phyloP scores from a whole-genome alignment of 2,329 filamentous ascomycete genomes.

The Penicillium sp. region DNA sequence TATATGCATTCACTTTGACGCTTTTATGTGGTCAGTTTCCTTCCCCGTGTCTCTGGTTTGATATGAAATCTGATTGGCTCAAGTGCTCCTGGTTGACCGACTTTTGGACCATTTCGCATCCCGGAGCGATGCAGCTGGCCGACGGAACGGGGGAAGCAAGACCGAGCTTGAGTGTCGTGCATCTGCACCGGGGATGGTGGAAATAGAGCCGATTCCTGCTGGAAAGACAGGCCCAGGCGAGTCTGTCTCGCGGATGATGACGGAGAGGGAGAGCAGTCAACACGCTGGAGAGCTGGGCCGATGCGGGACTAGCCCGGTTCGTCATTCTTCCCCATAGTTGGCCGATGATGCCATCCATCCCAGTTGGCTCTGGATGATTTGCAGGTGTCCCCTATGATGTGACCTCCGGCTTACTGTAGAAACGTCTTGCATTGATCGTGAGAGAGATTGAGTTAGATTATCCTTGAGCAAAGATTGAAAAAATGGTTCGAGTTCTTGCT shows the following conservation, averaged over 20 bases:
- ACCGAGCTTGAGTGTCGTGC: constrained; percentile 23
- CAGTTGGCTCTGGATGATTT: neutral
- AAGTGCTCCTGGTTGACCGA: constrained; percentile 44
- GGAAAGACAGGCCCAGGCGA: constrained; percentile 1
- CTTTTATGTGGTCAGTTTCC: constrained; percentile 39
- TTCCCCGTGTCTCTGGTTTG: neutral
- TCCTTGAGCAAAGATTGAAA: neutral
- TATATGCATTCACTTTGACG: constrained; percentile 43
- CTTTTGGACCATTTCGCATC: constrained; percentile 39
- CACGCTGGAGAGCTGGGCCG: neutral
- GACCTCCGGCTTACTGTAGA: neutral
- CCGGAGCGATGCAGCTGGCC: constrained; percentile 31
- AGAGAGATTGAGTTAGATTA: neutral
- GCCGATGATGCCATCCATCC: neutral
- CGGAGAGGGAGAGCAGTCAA: neutral
- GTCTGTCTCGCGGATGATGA: constrained; percentile 6
- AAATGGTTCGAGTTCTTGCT: neutral
- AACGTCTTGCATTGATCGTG: neutral
- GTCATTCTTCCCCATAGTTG: neutral
- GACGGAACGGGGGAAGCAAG: constrained; percentile 35
- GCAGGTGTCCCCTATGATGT: constrained; percentile 6
- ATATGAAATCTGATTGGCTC: constrained; percentile 25
- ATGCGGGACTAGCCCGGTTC: neutral
- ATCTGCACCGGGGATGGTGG: constrained; percentile 17
- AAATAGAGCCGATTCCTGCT: constrained; percentile 3